These are phyloP conservation scores for Hibiscus mutabilis DNA, from an alignment of 345 rosid species.

Conservation along the genomic window DNA sequence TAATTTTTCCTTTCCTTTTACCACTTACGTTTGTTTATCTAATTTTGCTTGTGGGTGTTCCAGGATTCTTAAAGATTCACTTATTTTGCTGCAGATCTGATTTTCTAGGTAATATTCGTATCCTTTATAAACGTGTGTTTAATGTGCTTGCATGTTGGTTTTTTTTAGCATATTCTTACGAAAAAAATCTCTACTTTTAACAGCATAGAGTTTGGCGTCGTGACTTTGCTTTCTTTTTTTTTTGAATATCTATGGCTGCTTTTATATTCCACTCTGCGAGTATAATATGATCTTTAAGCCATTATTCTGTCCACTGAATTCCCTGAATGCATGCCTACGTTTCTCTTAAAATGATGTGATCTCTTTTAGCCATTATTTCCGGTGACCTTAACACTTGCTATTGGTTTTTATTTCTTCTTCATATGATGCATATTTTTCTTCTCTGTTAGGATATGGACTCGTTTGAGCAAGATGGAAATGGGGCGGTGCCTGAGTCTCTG, in stretches of 20 bases:
- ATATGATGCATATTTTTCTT: background rate
- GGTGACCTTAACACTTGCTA: background rate
- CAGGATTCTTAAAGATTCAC: background rate
- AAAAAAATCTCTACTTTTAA: background rate
- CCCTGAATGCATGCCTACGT: background rate
- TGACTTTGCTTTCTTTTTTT: background rate
- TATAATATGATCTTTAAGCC: background rate
- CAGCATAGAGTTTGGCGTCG: background rate
- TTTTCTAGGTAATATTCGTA: background rate
- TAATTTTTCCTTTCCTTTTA: background rate
- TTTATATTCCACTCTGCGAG: background rate
- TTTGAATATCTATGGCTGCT: background rate
- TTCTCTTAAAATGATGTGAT: background rate
- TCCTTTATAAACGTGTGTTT: background rate
- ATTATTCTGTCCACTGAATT: background rate
- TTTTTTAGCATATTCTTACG: background rate
- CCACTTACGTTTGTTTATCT: background rate
- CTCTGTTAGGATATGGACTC: constrained; percentile 40
- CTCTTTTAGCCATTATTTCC: background rate
- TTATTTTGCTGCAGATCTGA: background rate
- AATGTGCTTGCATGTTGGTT: background rate
- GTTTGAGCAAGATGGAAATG: constrained; percentile 33
- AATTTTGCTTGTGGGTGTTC: background rate
- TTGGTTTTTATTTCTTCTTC: background rate
- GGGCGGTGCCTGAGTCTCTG: constrained; percentile 26